Conservation (phyloP, 345 rosid species). For the Eucalyptus tenuipes region DNA sequence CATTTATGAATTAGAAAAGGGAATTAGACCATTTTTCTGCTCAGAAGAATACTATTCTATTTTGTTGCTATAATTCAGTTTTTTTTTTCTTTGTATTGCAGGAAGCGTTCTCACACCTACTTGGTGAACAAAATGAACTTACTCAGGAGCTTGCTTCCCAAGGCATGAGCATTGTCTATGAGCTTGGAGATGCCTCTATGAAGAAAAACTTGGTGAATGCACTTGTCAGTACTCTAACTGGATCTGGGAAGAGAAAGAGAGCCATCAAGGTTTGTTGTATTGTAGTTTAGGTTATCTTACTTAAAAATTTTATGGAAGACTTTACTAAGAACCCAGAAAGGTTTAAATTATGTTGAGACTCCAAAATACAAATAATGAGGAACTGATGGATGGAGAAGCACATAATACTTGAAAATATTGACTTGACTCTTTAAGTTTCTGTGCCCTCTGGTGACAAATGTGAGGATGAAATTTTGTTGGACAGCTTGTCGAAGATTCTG, state of each 20-base stretch:
- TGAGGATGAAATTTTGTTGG: constrained; percentile 1
- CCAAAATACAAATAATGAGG: background rate
- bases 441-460: background rate
- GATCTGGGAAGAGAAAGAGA: constrained; percentile 94
- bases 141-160: constrained; percentile 97
- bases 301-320: background rate
- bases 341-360: background rate
- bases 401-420: background rate
- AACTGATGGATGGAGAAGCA: background rate
- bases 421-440: background rate
- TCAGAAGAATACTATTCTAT: background rate
- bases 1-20: background rate
- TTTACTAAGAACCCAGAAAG: background rate
- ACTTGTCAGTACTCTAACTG: constrained; percentile 76
- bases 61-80: background rate
- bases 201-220: constrained; percentile 81
- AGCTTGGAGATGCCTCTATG: constrained; percentile 86
- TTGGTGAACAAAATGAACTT: constrained; percentile 93
- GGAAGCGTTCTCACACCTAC: constrained; percentile 90
- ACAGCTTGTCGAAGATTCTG: constrained; percentile 83
- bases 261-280: constrained; percentile 61
- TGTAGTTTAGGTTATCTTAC: background rate
- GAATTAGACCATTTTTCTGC: background rate
- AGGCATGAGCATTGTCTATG: constrained; percentile 97
- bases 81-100: constrained; percentile 20